A percentile compares a stretch with the other conserved stretches of the same genome.
Evolutionary conservation across 805 yeast genomes (phyloP).

Genomic region (Hagleromyces aurorensis): DNA sequence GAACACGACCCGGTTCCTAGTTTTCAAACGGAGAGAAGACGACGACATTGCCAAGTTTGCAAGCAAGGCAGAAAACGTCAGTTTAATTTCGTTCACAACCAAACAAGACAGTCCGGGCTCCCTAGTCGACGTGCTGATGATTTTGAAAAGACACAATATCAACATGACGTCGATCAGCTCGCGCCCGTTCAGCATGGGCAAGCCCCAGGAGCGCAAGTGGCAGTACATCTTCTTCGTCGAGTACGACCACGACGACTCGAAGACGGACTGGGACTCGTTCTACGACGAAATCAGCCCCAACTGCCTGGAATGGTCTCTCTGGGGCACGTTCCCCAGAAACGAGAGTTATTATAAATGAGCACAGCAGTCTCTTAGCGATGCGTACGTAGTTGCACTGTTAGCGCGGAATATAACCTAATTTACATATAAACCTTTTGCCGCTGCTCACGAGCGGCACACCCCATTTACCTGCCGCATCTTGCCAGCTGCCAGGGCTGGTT

Average conservation of each 20-base stretch:
- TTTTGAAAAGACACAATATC: constrained; percentile 46
- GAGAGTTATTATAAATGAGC: constrained; percentile 30
- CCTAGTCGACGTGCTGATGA: constrained; percentile 53
- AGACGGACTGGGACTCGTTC: constrained; percentile 29
- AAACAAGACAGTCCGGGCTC: constrained; percentile 67
- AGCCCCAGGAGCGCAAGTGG: constrained; percentile 42
- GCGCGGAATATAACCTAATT: neutral
- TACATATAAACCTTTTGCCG: neutral
- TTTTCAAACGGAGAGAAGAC: constrained; percentile 40
- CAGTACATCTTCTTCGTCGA: constrained; percentile 78
- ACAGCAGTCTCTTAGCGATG: too few species aligned
- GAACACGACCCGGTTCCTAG: constrained; percentile 81
- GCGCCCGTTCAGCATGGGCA: constrained; percentile 49
- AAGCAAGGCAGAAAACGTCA: constrained; percentile 24
- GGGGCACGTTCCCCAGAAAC: constrained; percentile 52
- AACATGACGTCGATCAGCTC: constrained; percentile 69
- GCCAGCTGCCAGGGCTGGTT: constrained; percentile 80
- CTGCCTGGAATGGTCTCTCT: constrained; percentile 44
- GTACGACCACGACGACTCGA: constrained; percentile 30
- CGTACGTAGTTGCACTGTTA: neutral
- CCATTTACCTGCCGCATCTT: constrained; percentile 57
- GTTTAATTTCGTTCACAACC: constrained; percentile 59
- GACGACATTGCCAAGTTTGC: constrained; percentile 12
- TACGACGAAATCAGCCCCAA: constrained; percentile 36
- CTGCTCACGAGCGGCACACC: too few species aligned